These are phyloP conservation scores for Simmondsia chinensis DNA, from an alignment of 148 eudicot genomes.

Conservation along the genomic window DNA sequence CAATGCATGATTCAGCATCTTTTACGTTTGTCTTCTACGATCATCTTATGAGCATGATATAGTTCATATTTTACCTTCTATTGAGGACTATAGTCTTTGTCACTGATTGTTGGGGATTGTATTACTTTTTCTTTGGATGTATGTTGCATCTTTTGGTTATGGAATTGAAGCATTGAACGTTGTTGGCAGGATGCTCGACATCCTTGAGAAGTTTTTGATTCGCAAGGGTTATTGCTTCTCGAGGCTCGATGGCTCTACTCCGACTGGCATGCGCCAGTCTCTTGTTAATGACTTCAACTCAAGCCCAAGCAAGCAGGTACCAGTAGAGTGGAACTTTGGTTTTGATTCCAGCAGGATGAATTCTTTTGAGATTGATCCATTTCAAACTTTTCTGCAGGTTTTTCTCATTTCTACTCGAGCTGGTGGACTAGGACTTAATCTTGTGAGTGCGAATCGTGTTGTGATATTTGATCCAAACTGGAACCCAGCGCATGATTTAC, in stretches of 20 bases:
- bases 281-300: constrained; percentile 94
- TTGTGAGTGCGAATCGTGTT: constrained; percentile 88
- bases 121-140: not conserved
- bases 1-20: too few species aligned
- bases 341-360: not conserved
- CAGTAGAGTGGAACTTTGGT: not conserved
- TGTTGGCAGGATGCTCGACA: constrained; percentile 85
- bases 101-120: too few species aligned
- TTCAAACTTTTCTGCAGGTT: constrained; percentile 31
- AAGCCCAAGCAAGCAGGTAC: constrained; percentile 97
- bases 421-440: constrained; percentile 89
- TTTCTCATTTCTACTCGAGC: constrained; percentile 89
- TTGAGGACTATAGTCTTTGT: not conserved
- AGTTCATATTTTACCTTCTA: too few species aligned
- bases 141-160: constrained; percentile 3
- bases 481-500: constrained; percentile 93
- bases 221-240: constrained; percentile 87
- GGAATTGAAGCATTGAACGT: constrained; percentile 5
- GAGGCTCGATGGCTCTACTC: constrained; percentile 95
- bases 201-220: constrained; percentile 79
- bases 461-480: constrained; percentile 93
- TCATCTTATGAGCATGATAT: too few species aligned
- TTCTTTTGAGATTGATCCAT: not conserved
- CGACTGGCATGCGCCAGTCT: constrained; percentile 74
- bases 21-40: too few species aligned